These are phyloP conservation scores for Biancaea sappan DNA, from an alignment of 306 rosid genomes.

Conservation along the genomic window DNA sequence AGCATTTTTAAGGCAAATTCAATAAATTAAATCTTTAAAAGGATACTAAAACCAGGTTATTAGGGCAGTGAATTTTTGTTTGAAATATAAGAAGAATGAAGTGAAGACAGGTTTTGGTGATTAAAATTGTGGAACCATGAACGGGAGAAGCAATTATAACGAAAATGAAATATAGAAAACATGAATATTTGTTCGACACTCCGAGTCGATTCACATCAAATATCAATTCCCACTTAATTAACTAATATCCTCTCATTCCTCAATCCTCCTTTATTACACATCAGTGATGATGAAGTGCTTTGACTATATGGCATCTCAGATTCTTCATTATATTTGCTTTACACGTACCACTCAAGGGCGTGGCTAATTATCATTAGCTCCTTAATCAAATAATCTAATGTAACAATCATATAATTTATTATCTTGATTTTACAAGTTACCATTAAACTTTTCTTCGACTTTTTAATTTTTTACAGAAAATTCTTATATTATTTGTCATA, in stretches of 20 bases:
- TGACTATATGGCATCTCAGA: neutral
- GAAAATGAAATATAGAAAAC: neutral
- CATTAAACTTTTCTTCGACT: too few species aligned
- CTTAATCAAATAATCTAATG: too few species aligned
- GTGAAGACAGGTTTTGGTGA: neutral
- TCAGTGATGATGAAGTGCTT: neutral
- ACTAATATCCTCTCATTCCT: neutral
- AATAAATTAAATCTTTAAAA: neutral
- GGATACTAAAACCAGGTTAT: neutral
- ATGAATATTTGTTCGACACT: constrained; percentile 3
- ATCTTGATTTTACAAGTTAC: too few species aligned
- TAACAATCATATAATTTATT: too few species aligned
- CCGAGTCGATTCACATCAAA: neutral
- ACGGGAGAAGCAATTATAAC: neutral
- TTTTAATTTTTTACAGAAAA: too few species aligned
- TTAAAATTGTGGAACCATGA: neutral
- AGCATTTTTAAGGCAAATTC: neutral
- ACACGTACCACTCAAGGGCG: too few species aligned
- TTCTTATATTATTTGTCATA: too few species aligned
- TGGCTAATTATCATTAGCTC: too few species aligned
- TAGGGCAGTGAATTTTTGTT: too few species aligned
- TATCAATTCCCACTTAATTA: neutral
- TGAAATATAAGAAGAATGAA: neutral
- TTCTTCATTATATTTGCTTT: neutral
- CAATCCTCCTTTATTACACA: neutral